Conservation (phyloP, 192 early-diverging fungal genomes). For the Gaertneriomyces sp. region DNA sequence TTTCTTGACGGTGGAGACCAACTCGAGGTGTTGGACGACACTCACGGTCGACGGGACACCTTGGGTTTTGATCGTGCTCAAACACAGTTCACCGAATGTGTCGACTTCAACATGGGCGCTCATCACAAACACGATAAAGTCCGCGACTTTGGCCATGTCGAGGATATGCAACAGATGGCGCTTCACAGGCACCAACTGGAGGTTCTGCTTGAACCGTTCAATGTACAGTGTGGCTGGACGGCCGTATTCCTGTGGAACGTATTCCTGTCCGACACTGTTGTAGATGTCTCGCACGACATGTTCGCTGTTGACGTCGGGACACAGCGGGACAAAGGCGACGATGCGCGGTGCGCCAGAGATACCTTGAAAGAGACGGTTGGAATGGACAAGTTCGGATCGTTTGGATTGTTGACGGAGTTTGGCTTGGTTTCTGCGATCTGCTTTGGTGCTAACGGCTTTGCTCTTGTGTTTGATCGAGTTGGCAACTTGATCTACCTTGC, state of each 20-base stretch:
- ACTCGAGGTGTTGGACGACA: constrained; percentile 69
- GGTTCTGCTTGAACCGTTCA: constrained; percentile 84
- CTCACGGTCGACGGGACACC: constrained; percentile 75
- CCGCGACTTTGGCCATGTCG: constrained; percentile 87
- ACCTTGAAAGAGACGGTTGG: constrained; percentile 82
- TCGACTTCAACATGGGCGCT: constrained; percentile 91
- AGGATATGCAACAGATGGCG: constrained; percentile 82
- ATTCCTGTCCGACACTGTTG: constrained; percentile 26
- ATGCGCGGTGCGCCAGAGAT: constrained; percentile 81
- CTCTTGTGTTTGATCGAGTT: constrained; percentile 22
- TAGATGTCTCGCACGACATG: constrained; percentile 45
- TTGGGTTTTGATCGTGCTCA: constrained; percentile 83
- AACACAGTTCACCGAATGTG: constrained; percentile 78
- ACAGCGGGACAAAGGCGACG: constrained; percentile 85
- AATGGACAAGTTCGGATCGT: constrained; percentile 62
- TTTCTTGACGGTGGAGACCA: constrained; percentile 64
- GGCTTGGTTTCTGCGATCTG: constrained; percentile 78
- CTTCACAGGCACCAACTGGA: constrained; percentile 74
- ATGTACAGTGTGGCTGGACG: constrained; percentile 12
- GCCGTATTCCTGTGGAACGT: background rate
- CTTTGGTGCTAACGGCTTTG: constrained; percentile 47
- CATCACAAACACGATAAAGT: constrained; percentile 82
- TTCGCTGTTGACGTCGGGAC: constrained; percentile 66
- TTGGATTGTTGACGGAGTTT: constrained; percentile 79
- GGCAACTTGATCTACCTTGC: constrained; percentile 32